Evolutionary conservation across 75 land plant genomes (phyloP).

Genomic region (Cryptomeria japonica): DNA sequence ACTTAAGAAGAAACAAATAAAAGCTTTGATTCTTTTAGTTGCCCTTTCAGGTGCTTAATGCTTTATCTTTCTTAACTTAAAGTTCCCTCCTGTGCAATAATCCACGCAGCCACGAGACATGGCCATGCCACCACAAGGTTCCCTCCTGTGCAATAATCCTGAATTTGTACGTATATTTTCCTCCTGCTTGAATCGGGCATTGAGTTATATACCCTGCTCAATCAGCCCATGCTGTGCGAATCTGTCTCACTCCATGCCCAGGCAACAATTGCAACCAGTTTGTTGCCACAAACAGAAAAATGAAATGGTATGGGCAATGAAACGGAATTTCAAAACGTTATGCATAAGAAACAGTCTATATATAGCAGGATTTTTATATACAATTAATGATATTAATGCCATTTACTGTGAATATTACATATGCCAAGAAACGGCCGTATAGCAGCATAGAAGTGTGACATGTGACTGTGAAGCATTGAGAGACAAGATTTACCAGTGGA

Average conservation of each 20-base stretch:
- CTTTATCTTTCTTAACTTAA: too few species aligned
- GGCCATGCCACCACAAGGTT: constrained; percentile 28
- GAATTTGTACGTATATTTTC: constrained; percentile 13
- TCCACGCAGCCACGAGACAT: constrained; percentile 16
- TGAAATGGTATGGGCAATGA: too few species aligned
- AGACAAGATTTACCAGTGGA: constrained; percentile 18
- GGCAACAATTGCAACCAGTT: not conserved
- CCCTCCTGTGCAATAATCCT: constrained; percentile 7
- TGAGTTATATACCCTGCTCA: constrained; percentile 16
- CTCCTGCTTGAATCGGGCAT: constrained; percentile 10
- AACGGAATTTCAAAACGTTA: too few species aligned
- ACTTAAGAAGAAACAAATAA: too few species aligned
- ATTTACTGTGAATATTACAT: too few species aligned
- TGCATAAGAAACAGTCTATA: too few species aligned
- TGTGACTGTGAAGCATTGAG: not conserved
- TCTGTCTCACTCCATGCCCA: constrained; percentile 21
- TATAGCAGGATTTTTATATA: too few species aligned
- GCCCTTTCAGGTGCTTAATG: not conserved
- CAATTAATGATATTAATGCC: too few species aligned
- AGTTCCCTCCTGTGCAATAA: constrained; percentile 17
- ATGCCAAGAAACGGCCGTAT: too few species aligned
- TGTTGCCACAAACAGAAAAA: not conserved
- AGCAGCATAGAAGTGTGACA: not conserved
- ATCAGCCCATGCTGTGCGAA: constrained; percentile 12
- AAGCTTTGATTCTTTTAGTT: too few species aligned